Percentiles rank a stretch among this genome's conserved stretches.
These are phyloP conservation scores for Phytophthora niederhauseri DNA, from an alignment of 352 stramenopile species.

Conservation along the genomic window DNA sequence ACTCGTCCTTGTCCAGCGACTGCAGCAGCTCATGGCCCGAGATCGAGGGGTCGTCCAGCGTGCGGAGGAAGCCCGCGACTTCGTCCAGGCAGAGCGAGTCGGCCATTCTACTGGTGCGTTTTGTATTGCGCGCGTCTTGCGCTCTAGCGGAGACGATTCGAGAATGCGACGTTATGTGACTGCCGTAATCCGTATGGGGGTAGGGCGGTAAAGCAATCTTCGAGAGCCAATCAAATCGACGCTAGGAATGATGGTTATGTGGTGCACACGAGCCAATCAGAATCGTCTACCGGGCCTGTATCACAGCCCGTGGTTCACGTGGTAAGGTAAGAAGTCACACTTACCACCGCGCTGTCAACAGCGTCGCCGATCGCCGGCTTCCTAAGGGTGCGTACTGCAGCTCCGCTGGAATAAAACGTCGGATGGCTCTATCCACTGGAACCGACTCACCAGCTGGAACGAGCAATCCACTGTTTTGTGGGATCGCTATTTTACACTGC, in stretches of 20 bases:
- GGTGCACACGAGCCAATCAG: not conserved
- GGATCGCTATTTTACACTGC: too few species aligned
- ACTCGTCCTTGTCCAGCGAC: slow-evolving; percentile 24
- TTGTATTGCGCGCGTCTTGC: slow-evolving; percentile 1
- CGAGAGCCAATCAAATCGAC: slow-evolving; percentile 7
- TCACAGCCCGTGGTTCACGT: too few species aligned
- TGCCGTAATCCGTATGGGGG: slow-evolving; percentile 16
- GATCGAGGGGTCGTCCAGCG: slow-evolving; percentile 23
- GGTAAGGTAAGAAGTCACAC: too few species aligned
- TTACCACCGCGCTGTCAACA: too few species aligned
- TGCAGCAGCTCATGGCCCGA: slow-evolving; percentile 19
- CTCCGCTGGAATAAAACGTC: too few species aligned
- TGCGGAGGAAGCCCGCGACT: slow-evolving; percentile 30
- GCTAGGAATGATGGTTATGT: slow-evolving; percentile 16
- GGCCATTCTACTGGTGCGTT: not conserved
- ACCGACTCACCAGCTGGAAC: too few species aligned
- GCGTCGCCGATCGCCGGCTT: too few species aligned
- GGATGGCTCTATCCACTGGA: too few species aligned
- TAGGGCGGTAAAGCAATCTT: slow-evolving; percentile 18
- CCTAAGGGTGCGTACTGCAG: too few species aligned
- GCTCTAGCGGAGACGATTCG: slow-evolving; percentile 11
- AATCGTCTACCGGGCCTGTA: not conserved
- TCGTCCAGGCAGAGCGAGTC: slow-evolving; percentile 34
- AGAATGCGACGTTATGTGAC: slow-evolving; percentile 14
- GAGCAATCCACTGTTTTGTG: too few species aligned